phyloP scores from a whole-genome alignment of 805 yeast species.

The Teunomyces gatunensis region DNA sequence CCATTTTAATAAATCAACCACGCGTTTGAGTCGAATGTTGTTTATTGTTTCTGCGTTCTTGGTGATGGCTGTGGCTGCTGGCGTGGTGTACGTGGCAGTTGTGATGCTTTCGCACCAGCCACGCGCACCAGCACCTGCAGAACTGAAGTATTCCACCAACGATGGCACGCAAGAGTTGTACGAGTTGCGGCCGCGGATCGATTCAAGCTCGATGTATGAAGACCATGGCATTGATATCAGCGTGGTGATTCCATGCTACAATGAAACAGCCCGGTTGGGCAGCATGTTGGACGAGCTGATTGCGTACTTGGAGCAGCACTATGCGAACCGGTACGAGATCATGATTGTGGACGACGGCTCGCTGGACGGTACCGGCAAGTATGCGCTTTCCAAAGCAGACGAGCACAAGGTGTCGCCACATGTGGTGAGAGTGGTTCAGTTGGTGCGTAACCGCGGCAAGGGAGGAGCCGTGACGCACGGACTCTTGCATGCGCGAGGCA shows the following conservation, averaged over 20 bases:
- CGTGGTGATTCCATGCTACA: slow-evolving; percentile 90
- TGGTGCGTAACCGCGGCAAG: slow-evolving; percentile 82
- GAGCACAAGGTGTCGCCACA: slow-evolving; percentile 52
- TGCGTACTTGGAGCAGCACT: slow-evolving; percentile 43
- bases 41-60: background rate
- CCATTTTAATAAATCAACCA: background rate
- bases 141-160: slow-evolving; percentile 52
- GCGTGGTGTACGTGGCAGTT: slow-evolving; percentile 34
- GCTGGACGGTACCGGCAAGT: slow-evolving; percentile 70
- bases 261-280: slow-evolving; percentile 73
- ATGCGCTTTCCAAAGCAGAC: slow-evolving; percentile 61
- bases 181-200: slow-evolving; percentile 33
- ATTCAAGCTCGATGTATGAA: slow-evolving; percentile 11
- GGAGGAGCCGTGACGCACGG: slow-evolving; percentile 96
- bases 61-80: slow-evolving; percentile 10
- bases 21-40: background rate
- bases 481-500: slow-evolving; percentile 69
- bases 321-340: slow-evolving; percentile 59
- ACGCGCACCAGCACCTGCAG: slow-evolving; percentile 51
- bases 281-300: slow-evolving; percentile 72
- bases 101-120: slow-evolving; percentile 62
- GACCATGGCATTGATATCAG: slow-evolving; percentile 53
- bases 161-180: slow-evolving; percentile 27
- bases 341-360: slow-evolving; percentile 92
- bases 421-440: slow-evolving; percentile 64